Evolutionary conservation across 768 basidiomycete species (phyloP), one percentile per base, ranked within the genome.

Genomic region (Tulasnella sp.): DNA sequence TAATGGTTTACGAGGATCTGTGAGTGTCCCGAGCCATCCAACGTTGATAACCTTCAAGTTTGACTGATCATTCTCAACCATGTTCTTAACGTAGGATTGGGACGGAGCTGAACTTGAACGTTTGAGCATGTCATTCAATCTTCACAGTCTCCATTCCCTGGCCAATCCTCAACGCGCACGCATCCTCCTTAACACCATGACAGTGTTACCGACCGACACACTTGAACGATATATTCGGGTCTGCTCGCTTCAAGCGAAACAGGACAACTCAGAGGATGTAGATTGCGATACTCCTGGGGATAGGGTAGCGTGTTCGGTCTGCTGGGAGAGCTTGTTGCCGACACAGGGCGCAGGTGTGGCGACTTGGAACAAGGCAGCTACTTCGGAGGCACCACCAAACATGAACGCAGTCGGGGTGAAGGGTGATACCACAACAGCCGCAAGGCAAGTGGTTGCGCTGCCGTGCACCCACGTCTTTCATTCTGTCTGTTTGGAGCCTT

Each of bases 391-490:
- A n/a, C n/a, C n/a, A n/a, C 15, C 34, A 5, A 38, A 38, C 34
- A 38, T 15, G 15, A 5, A 38, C 15, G 5, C 34, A 38, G 15
- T 38, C 5, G 34, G 34, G 34, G 34, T 38, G 5, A 15, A 38
- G 34, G 34, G 34, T 15, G 17, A 19, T 13, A 13, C 32, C 8
- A 3, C n/a, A 32, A 13, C 32, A 23, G 32, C 23, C 29, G 15
- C 17, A 24, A 30, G 11, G 2, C 32, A 19, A 34, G 42, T 53
- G 9, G n/a, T 53, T 1, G 52, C 52, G 23, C 52, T 53, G 10
- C 52, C 52, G 21, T 53, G 52, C 32, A 38, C 29, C 15, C 52
- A 53, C 32, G 52, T 53, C 32, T 53, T 53, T 23, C 52, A 53
- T 21, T 32, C 52, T 23, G 26, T 23, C 9, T 53, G 52, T 13